Conservation (phyloP, 2,329 filamentous ascomycete genomes). For the Xylaria arbuscula region DNA sequence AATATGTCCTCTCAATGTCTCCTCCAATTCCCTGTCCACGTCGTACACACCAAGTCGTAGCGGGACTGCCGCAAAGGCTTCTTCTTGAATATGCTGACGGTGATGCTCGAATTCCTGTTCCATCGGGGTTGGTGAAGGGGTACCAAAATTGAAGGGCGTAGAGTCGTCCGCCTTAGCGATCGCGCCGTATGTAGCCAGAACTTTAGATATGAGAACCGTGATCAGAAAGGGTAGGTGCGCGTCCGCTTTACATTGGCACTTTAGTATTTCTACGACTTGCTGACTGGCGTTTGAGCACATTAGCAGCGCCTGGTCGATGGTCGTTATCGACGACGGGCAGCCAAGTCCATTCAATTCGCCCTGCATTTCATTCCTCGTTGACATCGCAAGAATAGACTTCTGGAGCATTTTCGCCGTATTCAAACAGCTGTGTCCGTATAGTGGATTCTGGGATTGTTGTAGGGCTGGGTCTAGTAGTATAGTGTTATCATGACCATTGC, state of each 20-base stretch:
- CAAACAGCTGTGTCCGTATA: not conserved
- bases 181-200: slow-evolving; percentile 20
- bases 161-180: slow-evolving; percentile 14
- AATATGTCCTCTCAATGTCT: slow-evolving; percentile 9
- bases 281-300: slow-evolving; percentile 13
- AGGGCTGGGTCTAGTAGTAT: not conserved
- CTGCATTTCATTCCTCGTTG: not conserved
- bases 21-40: slow-evolving; percentile 5
- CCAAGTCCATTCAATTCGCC: not conserved
- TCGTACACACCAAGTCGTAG: slow-evolving; percentile 18
- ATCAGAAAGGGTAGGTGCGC: slow-evolving; percentile 21
- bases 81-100: not conserved
- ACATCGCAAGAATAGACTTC: not conserved
- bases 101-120: slow-evolving; percentile 5
- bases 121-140: not conserved
- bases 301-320: not conserved
- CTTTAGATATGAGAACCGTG: slow-evolving; percentile 11
- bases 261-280: slow-evolving; percentile 13
- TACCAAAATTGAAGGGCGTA: slow-evolving; percentile 11
- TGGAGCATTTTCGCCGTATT: not conserved
- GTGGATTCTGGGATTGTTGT: not conserved
- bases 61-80: slow-evolving; percentile 15
- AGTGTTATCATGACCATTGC: not conserved
- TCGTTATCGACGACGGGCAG: not conserved
- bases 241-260: slow-evolving; percentile 21